Evolutionary conservation across 225 moss, liverwort and hornwort species (phyloP).

Genomic region (Sphagnum tenellum): DNA sequence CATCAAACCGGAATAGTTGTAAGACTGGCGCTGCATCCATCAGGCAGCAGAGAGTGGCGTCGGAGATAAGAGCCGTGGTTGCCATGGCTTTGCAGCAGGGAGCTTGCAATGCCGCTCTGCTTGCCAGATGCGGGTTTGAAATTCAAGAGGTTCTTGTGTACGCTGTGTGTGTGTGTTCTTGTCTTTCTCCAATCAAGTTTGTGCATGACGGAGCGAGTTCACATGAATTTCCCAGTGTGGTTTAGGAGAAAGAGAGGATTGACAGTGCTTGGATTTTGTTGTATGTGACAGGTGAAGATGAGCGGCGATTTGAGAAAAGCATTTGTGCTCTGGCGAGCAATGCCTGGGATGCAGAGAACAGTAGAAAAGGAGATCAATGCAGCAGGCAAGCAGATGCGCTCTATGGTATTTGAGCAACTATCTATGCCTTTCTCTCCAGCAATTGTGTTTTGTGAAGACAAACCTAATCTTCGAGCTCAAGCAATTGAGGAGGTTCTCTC

Average conservation of each 20-base stretch:
- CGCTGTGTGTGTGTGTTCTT: background rate
- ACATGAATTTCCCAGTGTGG: background rate
- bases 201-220: too few relatives aligned
- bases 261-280: background rate
- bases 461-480: constrained; percentile 41
- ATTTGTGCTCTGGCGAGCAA: constrained; percentile 56
- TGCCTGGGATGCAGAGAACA: constrained; percentile 62
- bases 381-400: constrained; percentile 47
- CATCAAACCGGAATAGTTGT: constrained; percentile 1
- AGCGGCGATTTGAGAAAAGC: constrained; percentile 70
- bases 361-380: constrained; percentile 64
- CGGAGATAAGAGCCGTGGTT: constrained; percentile 57
- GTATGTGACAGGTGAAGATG: constrained; percentile 53
- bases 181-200: background rate
- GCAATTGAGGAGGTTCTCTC: constrained; percentile 61
- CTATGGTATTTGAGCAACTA: constrained; percentile 65
- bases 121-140: constrained; percentile 67
- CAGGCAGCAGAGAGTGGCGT: constrained; percentile 64
- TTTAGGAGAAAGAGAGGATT: background rate
- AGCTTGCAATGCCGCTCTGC: constrained; percentile 38
- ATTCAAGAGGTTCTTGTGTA: constrained; percentile 29
- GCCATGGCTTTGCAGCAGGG: constrained; percentile 60
- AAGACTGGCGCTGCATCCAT: constrained; percentile 32
- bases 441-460: constrained; percentile 61
- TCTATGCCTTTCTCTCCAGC: constrained; percentile 78